Conservation (phyloP, 106 monocot genomes). For the Dioscorea zingiberensis region DNA sequence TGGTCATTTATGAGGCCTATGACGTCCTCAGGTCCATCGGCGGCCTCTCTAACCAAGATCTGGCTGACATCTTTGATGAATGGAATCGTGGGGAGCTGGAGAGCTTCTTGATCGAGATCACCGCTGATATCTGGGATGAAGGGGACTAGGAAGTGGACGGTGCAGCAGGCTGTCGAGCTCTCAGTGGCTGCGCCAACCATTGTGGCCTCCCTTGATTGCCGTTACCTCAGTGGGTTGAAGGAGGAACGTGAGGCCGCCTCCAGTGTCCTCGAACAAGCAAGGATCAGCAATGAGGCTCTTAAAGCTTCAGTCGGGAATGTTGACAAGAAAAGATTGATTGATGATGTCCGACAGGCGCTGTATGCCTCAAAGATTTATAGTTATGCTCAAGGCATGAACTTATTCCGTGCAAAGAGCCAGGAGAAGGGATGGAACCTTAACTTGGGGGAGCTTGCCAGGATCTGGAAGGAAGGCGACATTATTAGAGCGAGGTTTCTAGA, state of each 20-base stretch:
- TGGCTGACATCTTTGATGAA: slow-evolving; percentile 7
- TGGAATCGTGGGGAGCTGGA: slow-evolving; percentile 12
- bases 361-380: slow-evolving; percentile 11
- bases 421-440: slow-evolving; percentile 12
- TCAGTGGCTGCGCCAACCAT: slow-evolving; percentile 9
- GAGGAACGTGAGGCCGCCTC: slow-evolving; percentile 10
- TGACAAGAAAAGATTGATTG: slow-evolving; percentile 8
- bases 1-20: slow-evolving; percentile 9
- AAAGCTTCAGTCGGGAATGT: neutral
- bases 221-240: slow-evolving; percentile 12
- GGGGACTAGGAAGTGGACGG: slow-evolving; percentile 10
- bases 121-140: slow-evolving; percentile 14
- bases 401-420: slow-evolving; percentile 3
- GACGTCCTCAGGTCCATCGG: slow-evolving; percentile 4
- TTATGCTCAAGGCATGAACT: slow-evolving; percentile 11
- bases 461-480: slow-evolving; percentile 10
- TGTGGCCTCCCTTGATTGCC: slow-evolving; percentile 2
- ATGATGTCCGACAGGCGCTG: slow-evolving; percentile 11
- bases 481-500: slow-evolving; percentile 11
- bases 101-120: slow-evolving; percentile 13
- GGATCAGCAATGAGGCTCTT: neutral
- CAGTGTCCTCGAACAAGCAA: slow-evolving; percentile 3
- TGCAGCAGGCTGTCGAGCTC: slow-evolving; percentile 11
- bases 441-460: slow-evolving; percentile 9
- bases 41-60: slow-evolving; percentile 2